Conservation (phyloP, 257 asterid genomes). For the Verbascum thapsus region DNA sequence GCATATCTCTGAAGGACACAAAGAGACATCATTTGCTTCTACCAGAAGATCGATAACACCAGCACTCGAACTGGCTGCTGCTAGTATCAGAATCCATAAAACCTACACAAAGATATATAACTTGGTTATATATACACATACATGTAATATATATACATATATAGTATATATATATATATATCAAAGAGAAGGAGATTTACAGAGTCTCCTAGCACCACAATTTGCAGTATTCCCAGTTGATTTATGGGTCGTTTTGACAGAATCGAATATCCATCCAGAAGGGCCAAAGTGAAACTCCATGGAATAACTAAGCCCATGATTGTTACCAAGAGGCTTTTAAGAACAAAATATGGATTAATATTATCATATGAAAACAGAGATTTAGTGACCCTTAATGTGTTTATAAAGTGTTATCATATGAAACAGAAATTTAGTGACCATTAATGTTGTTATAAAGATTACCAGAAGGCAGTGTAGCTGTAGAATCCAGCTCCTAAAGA, state of each 20-base stretch:
- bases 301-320: constrained; percentile 81
- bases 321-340: constrained; percentile 66
- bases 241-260: constrained; percentile 46
- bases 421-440: background rate
- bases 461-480: constrained; percentile 81
- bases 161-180: background rate
- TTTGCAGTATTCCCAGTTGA: constrained; percentile 54
- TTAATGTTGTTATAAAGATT: constrained; percentile 20
- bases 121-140: too few species aligned
- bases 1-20: constrained; percentile 56
- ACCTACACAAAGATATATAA: constrained; percentile 57
- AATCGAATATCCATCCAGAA: constrained; percentile 66
- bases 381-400: background rate
- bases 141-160: constrained; percentile 2
- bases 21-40: constrained; percentile 52
- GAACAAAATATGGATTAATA: background rate
- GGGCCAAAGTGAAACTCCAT: constrained; percentile 76
- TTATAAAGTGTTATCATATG: constrained; percentile 1
- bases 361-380: background rate
- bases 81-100: constrained; percentile 56
- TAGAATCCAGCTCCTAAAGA: constrained; percentile 52
- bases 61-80: constrained; percentile 75
- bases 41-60: constrained; percentile 62
- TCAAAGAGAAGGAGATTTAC: constrained; percentile 43
- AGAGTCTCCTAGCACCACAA: constrained; percentile 69